A percentile compares a stretch with the other conserved stretches of the same genome.
Evolutionary conservation across 192 early-diverging fungal species (phyloP).

Genomic region (Dispira parvispora): DNA sequence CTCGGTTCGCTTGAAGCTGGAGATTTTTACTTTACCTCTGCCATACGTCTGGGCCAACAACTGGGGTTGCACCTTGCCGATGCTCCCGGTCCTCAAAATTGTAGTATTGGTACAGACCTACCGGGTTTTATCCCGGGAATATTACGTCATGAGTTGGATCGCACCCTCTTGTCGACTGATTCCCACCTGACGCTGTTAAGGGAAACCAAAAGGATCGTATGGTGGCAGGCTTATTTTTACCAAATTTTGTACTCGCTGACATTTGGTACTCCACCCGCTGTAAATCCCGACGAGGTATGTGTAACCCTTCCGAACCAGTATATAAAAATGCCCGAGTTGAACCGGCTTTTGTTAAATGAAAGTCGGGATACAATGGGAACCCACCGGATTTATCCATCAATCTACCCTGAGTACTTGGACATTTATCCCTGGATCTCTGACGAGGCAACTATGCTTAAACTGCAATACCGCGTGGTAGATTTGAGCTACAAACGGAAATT

Average conservation of each 20-base stretch:
- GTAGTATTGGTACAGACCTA: background rate
- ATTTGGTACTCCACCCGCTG: background rate
- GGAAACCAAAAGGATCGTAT: background rate
- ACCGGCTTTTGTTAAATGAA: background rate
- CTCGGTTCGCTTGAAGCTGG: background rate
- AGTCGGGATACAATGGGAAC: background rate
- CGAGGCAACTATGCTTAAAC: background rate
- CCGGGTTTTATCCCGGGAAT: background rate
- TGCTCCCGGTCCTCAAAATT: background rate
- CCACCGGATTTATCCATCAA: background rate
- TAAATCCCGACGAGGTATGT: background rate
- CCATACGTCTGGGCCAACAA: background rate
- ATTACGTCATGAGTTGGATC: background rate
- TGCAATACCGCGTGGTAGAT: background rate
- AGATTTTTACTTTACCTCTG: background rate
- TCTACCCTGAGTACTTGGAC: slow-evolving; percentile 4
- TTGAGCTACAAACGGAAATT: too few species aligned
- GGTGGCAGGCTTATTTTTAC: slow-evolving; percentile 4
- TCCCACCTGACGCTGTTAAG: background rate
- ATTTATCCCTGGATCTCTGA: background rate
- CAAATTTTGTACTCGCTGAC: background rate
- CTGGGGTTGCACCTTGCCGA: slow-evolving; percentile 3
- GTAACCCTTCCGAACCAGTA: background rate
- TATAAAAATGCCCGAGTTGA: background rate
- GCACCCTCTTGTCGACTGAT: background rate